These are phyloP conservation scores for Zelonia costaricensis DNA, from an alignment of 208 protist genomes.

Conservation along the genomic window DNA sequence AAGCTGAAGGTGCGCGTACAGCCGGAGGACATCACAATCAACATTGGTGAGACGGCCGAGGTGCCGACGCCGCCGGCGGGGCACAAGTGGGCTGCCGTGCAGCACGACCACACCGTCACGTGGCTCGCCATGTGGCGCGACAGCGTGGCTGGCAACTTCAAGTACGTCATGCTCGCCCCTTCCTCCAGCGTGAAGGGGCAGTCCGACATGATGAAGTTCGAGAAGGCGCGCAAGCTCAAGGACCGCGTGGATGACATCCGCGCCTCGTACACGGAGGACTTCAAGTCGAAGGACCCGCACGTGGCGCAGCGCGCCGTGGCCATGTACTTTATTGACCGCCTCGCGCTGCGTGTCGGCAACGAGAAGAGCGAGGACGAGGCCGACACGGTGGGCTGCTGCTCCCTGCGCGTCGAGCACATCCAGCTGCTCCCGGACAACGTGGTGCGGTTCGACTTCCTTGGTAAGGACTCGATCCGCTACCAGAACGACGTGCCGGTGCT, in stretches of 20 bases:
- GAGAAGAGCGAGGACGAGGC: constrained; percentile 98
- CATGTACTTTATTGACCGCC: constrained; percentile 98
- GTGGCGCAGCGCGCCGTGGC: constrained; percentile 95
- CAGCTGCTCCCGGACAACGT: constrained; percentile 63
- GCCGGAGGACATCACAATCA: constrained; percentile 98
- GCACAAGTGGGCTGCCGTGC: constrained; percentile 94
- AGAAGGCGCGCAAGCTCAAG: constrained; percentile 96
- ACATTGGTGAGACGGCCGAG: constrained; percentile 91
- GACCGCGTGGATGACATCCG: constrained; percentile 95
- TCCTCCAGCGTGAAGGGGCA: constrained; percentile 95
- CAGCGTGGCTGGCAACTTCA: constrained; percentile 89
- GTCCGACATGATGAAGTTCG: constrained; percentile 98
- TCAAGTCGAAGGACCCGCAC: constrained; percentile 63
- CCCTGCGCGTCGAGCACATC: constrained; percentile 98
- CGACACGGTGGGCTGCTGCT: constrained; percentile 99
- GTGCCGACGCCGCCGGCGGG: constrained; percentile 92
- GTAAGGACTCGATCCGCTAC: constrained; percentile 99
- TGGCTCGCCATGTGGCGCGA: constrained; percentile 99
- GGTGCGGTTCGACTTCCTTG: constrained; percentile 97
- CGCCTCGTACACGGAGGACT: constrained; percentile 88
- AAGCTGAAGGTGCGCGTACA: constrained; percentile 94
- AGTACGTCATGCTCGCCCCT: constrained; percentile 98
- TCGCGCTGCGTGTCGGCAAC: constrained; percentile 99
- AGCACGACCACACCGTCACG: constrained; percentile 96
- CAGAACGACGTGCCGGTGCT: constrained; percentile 92